Base-by-base conservation (phyloP, 116 monocot species). In the Iris pallida region DNA sequence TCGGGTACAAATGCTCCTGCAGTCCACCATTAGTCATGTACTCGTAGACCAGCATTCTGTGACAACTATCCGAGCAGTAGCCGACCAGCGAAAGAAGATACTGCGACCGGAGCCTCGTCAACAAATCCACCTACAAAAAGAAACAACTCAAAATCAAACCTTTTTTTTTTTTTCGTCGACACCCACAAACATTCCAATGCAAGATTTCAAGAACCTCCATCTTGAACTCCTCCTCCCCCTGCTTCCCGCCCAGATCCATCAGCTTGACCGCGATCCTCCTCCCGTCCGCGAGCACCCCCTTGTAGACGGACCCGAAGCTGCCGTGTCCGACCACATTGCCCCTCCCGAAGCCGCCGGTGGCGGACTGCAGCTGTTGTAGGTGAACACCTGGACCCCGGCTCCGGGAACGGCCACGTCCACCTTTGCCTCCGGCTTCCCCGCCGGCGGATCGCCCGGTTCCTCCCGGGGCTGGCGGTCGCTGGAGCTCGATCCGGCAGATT, bases 21-120 rank as follows among this genome's bases (percentile, higher is more conserved):
- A 98, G 68, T 4, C 98, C 85, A n/a, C 98, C 93, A 84, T 90
- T 98, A 3, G 93, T 86, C 98, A 98, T 98, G 75, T 78, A 98
- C 65, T 98, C 98, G 44, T 98, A 98, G 1, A 98, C 93, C 81
- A 98, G 60, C 53, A 98, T 61, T 54, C 86, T 79, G 71, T 88
- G 83, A 8, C 85, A 71, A 41, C 78, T 78, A 61, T 93, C 90
- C 11, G 98, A 90, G 60, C 98, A 98, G 64, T 93, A 90, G 16
- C 98, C 98, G 54, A 90, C 70, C 69, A 98, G 63, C 11, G 75
- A 80, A 54, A 98, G 79, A 54, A 98, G 61, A 69, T 98, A 82
- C 4, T 77, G 81, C 7, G 90, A 98, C 55, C 81, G 68, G n/a
- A 98, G 76, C 68, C 88, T 71, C 30, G 85, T 98, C 42, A 98